Conservation (phyloP, 306 rosid species). For the Ochetophila trinervis region DNA sequence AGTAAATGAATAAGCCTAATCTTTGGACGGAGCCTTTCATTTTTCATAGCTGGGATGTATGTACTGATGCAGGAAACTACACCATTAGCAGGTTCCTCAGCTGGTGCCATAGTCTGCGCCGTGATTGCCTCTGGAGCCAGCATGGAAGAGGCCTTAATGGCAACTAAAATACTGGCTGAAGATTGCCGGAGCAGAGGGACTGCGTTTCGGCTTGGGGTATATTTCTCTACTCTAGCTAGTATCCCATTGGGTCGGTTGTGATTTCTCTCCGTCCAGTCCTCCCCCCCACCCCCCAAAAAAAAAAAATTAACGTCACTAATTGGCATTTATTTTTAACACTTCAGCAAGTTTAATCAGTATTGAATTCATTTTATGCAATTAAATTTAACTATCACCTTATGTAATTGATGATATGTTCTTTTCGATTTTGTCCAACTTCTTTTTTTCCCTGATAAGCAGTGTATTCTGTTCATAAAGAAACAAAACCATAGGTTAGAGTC, state of each 20-base stretch:
- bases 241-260: constrained; percentile 1
- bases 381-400: no score
- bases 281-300: no score
- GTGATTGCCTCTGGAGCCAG: constrained; percentile 88
- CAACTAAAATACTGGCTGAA: constrained; percentile 81
- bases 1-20: background rate
- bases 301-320: no score
- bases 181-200: constrained; percentile 89
- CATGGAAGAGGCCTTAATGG: constrained; percentile 77
- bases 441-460: no score
- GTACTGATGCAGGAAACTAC: constrained; percentile 67
- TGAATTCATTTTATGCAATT: no score
- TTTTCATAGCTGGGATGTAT: constrained; percentile 6
- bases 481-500: no score
- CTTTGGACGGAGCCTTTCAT: background rate
- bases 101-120: constrained; percentile 95
- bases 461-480: no score
- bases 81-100: constrained; percentile 96
- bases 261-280: background rate
- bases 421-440: no score
- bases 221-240: constrained; percentile 24
- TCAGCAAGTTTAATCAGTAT: no score
- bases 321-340: no score
- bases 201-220: constrained; percentile 95
- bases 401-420: no score